These are phyloP conservation scores for Xylariaceae sp. DNA, from an alignment of 2,329 filamentous ascomycete species.

Conservation along the genomic window DNA sequence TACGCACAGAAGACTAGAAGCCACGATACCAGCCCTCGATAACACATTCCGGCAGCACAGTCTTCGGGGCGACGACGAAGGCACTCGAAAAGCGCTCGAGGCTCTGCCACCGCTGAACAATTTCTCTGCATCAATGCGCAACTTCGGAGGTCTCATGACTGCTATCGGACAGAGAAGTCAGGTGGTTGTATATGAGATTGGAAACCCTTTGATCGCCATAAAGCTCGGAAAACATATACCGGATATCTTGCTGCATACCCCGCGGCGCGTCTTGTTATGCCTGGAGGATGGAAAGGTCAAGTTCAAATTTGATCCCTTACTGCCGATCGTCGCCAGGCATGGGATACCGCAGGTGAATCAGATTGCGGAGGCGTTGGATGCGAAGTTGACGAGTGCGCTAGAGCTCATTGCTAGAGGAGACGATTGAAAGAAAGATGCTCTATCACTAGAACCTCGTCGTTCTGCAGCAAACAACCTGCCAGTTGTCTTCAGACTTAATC, in stretches of 20 bases:
- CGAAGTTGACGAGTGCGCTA: conserved; percentile 1
- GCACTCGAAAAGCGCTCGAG: conserved; percentile 4
- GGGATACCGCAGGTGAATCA: conserved; percentile 1
- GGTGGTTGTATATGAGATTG: conserved; percentile 9
- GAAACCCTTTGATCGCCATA: conserved; percentile 10
- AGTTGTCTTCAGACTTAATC: no score
- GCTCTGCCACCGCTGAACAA: conserved; percentile 12
- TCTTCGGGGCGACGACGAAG: background rate
- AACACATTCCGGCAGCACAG: background rate
- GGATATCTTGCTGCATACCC: conserved; percentile 5
- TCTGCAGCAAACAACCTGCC: no score
- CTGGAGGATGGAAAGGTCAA: conserved; percentile 3
- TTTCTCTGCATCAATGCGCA: conserved; percentile 6
- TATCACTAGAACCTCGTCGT: background rate
- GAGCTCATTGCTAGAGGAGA: background rate
- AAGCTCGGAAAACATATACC: conserved; percentile 2
- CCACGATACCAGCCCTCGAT: conserved; percentile 1
- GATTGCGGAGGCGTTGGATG: conserved; percentile 8
- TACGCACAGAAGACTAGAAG: background rate
- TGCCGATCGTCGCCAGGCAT: conserved; percentile 4
- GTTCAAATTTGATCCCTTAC: conserved; percentile 4
- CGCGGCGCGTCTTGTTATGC: conserved; percentile 6
- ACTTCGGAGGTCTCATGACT: conserved; percentile 7
- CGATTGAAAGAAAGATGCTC: background rate
- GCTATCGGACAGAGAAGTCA: conserved; percentile 3